phyloP scores from a whole-genome alignment of 2,329 filamentous ascomycete species.

The Aspergillus sergii region DNA sequence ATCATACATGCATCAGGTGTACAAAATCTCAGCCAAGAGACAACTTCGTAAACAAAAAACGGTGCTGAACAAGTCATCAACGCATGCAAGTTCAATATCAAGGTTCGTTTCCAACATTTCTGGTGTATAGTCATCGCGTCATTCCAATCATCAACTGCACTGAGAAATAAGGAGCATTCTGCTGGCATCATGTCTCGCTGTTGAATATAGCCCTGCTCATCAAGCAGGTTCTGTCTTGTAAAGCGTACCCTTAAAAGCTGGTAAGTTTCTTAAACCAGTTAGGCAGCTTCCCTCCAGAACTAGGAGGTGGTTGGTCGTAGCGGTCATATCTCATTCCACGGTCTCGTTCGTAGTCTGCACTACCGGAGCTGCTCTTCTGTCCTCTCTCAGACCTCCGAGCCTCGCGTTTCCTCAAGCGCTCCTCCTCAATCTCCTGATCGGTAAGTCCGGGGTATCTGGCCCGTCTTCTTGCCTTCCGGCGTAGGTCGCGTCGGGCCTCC shows the following conservation, averaged over 20 bases:
- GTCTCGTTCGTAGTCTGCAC: constrained; percentile 43
- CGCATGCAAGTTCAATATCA: neutral
- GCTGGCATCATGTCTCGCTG: neutral
- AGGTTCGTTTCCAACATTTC: neutral
- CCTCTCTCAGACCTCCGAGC: constrained; percentile 32
- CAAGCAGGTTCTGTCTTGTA: neutral
- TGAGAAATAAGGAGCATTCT: neutral
- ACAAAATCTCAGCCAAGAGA: constrained; percentile 2
- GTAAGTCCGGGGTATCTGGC: constrained; percentile 43
- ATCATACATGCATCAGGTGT: constrained; percentile 10
- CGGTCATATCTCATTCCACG: constrained; percentile 35
- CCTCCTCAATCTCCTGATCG: constrained; percentile 44
- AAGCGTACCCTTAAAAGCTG: constrained; percentile 28
- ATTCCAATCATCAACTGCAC: constrained; percentile 14
- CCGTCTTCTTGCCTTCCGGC: constrained; percentile 42
- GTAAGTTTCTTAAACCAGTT: constrained; percentile 50
- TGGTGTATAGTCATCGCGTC: constrained; percentile 10
- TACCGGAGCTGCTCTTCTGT: constrained; percentile 45
- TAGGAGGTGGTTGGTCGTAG: constrained; percentile 26
- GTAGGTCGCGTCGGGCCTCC: constrained; percentile 41
- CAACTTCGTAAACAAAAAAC: neutral
- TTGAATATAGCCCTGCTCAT: neutral
- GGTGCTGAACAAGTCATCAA: neutral
- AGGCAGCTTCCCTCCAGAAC: constrained; percentile 37
- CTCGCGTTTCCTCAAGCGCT: constrained; percentile 36